These are phyloP conservation scores for Apostasia ramifera DNA, from an alignment of 106 monocot species.

Conservation along the genomic window DNA sequence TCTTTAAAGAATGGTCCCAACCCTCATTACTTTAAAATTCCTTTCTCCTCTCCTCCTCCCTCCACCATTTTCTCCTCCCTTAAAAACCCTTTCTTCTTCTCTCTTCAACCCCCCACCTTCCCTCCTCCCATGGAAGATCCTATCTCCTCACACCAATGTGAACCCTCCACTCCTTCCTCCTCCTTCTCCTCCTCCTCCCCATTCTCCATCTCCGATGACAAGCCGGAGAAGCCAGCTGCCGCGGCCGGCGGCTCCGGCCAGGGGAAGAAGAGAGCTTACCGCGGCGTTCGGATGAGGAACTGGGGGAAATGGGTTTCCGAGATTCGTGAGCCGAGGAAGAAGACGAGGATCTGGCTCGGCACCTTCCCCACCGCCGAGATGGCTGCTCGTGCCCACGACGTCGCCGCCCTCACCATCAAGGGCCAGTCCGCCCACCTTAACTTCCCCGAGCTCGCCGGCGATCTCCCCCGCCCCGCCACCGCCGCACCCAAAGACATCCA, in stretches of 20 bases:
- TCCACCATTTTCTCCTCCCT: not conserved
- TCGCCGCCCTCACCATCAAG: constrained; percentile 82
- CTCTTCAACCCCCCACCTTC: not conserved
- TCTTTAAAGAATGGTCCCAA: not conserved
- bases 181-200: constrained; percentile 6
- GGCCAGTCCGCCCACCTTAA: constrained; percentile 71
- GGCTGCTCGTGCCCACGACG: constrained; percentile 93
- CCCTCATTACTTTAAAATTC: not conserved
- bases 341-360: constrained; percentile 87
- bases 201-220: not conserved
- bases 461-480: constrained; percentile 63
- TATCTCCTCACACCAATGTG: not conserved
- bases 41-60: not conserved
- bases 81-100: not conserved
- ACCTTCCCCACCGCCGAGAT: constrained; percentile 86
- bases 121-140: constrained; percentile 6
- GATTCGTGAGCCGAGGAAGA: constrained; percentile 85
- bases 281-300: constrained; percentile 84
- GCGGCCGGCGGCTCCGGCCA: not conserved
- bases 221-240: too few species aligned
- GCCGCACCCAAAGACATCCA: constrained; percentile 77
- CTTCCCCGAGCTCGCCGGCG: constrained; percentile 65
- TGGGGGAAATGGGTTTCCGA: constrained; percentile 97
- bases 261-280: constrained; percentile 31
- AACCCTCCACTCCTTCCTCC: constrained; percentile 1